Percentiles rank a stretch among this genome's conserved stretches.
phyloP scores from a whole-genome alignment of 208 protist genomes.

The Herpetomonas tarakana region DNA sequence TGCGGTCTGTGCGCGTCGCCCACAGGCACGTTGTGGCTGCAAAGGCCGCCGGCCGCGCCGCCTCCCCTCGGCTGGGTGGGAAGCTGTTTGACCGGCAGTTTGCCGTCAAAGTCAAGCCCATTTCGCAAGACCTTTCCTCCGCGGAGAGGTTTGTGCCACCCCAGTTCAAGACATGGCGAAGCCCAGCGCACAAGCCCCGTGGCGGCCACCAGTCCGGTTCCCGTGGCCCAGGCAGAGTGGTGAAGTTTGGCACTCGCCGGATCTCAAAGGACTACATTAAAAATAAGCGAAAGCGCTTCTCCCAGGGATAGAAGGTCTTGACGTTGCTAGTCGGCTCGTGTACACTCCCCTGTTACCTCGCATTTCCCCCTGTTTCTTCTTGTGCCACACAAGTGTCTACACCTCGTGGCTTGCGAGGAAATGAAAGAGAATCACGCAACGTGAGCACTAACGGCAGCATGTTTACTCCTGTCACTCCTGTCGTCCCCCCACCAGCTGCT shows the following conservation, averaged over 20 bases:
- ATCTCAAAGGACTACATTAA: constrained; percentile 84
- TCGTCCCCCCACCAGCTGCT: no score
- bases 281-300: constrained; percentile 48
- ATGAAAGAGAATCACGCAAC: no score
- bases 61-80: constrained; percentile 16
- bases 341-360: no score
- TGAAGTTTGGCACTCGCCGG: constrained; percentile 65
- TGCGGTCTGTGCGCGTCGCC: constrained; percentile 50
- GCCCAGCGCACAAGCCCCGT: constrained; percentile 35
- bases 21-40: constrained; percentile 31
- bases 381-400: no score
- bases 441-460: no score
- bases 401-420: no score
- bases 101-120: constrained; percentile 53
- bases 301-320: no score
- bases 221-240: constrained; percentile 15
- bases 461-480: no score
- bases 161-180: constrained; percentile 72
- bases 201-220: constrained; percentile 24
- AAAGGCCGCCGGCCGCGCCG: constrained; percentile 6
- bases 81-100: constrained; percentile 48
- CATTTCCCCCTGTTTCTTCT: no score
- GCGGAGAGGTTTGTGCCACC: constrained; percentile 66
- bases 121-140: constrained; percentile 33
- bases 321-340: no score